Conservation (phyloP, 2,329 filamentous ascomycete species). For the Ophiostoma fasciatum region DNA sequence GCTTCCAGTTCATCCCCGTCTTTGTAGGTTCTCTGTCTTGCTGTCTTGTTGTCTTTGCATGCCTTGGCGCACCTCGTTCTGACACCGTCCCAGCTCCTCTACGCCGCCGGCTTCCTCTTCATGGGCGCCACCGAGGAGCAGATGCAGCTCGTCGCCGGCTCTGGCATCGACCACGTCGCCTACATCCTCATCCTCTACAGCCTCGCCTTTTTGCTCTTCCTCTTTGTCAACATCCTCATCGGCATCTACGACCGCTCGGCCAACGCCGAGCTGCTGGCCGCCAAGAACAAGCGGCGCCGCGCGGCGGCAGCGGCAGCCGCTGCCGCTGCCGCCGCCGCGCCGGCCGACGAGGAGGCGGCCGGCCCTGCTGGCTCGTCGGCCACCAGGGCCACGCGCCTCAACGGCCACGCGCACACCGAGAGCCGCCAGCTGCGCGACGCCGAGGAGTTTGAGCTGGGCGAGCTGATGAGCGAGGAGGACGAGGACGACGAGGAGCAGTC, state of each 20-base stretch:
- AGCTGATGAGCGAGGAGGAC: conserved; percentile 78
- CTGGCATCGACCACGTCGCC: conserved; percentile 72
- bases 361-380: too few species aligned
- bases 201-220: conserved; percentile 76
- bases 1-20: conserved; percentile 39
- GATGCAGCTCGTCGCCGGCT: conserved; percentile 61
- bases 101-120: conserved; percentile 87
- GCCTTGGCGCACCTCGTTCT: too few species aligned
- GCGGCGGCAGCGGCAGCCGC: background rate
- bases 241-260: conserved; percentile 59
- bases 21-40: conserved; percentile 32
- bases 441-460: conserved; percentile 87
- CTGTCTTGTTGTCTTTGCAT: background rate
- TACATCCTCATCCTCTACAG: conserved; percentile 89
- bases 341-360: too few species aligned
- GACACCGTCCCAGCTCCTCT: conserved; percentile 66
- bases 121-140: conserved; percentile 97
- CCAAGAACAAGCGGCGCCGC: conserved; percentile 6
- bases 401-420: conserved; percentile 24
- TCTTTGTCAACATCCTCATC: conserved; percentile 79
- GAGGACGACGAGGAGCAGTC: conserved; percentile 48
- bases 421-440: conserved; percentile 57
- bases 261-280: conserved; percentile 17
- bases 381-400: conserved; percentile 9
- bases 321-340: background rate